Conservation (phyloP, 306 rosid species). For the Corylus heterophylla region DNA sequence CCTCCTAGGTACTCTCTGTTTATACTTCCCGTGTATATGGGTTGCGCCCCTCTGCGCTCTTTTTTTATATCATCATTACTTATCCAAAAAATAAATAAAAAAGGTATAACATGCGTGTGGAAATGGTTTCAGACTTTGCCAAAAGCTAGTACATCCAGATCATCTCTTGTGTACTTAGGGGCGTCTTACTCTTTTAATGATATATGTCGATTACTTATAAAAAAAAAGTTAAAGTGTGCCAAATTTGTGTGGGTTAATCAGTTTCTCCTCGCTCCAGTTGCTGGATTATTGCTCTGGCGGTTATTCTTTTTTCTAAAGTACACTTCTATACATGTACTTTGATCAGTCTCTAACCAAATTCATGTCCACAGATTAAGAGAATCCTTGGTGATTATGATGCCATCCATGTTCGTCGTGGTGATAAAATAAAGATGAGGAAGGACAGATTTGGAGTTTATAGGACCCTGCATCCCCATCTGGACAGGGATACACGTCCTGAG, state of each 20-base stretch:
- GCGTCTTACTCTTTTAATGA: too few relatives aligned
- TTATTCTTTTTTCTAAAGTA: neutral
- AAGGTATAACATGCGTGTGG: neutral
- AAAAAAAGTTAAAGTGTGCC: neutral
- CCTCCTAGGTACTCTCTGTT: too few relatives aligned
- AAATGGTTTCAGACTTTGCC: neutral
- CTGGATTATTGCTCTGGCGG: neutral
- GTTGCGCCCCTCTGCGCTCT: too few relatives aligned
- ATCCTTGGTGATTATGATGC: conserved; percentile 71
- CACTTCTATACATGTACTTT: neutral
- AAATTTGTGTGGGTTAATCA: neutral
- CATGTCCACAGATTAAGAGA: conserved; percentile 48
- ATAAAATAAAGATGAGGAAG: conserved; percentile 85
- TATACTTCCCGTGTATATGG: too few relatives aligned
- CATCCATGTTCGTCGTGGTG: conserved; percentile 98
- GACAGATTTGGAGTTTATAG: conserved; percentile 81
- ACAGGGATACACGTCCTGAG: conserved; percentile 87
- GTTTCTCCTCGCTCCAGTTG: neutral
- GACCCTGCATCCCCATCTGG: conserved; percentile 88
- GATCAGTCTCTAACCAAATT: conserved; percentile 23
- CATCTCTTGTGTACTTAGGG: neutral
- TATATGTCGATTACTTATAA: too few relatives aligned
- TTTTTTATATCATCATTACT: too few relatives aligned
- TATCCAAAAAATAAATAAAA: too few relatives aligned
- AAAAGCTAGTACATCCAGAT: neutral